A percentile compares a stretch with the other conserved stretches of the same genome.
These are phyloP conservation scores for Fagopyrum homotropicum DNA, from an alignment of 148 eudicot species.

Conservation along the genomic window DNA sequence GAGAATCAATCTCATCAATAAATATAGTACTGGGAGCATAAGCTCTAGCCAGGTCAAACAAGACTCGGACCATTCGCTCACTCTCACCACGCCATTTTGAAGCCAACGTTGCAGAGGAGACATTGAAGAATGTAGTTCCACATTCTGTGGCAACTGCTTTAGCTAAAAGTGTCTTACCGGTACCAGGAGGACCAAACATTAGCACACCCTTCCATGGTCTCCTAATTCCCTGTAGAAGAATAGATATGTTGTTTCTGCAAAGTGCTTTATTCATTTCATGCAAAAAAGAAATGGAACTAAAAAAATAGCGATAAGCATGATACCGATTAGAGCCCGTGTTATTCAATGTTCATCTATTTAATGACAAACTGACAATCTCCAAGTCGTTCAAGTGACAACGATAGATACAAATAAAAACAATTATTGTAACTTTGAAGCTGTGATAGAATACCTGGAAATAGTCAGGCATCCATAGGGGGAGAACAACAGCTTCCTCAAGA, in stretches of 20 bases:
- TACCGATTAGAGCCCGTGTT: slow-evolving; percentile 23
- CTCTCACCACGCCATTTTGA: slow-evolving; percentile 99
- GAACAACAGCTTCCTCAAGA: slow-evolving; percentile 99
- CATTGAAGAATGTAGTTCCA: slow-evolving; percentile 93
- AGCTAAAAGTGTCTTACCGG: slow-evolving; percentile 97
- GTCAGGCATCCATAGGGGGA: slow-evolving; percentile 99
- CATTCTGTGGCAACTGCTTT: slow-evolving; percentile 98
- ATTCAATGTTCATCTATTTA: neutral
- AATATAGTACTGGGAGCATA: slow-evolving; percentile 98
- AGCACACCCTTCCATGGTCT: slow-evolving; percentile 99
- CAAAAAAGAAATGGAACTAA: neutral
- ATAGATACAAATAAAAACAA: neutral
- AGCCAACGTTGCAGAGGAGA: slow-evolving; percentile 93
- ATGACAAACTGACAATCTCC: neutral
- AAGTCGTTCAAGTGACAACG: neutral
- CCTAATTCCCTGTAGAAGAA: slow-evolving; percentile 72
- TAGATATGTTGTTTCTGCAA: neutral
- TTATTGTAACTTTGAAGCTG: neutral
- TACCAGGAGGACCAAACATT: slow-evolving; percentile 99
- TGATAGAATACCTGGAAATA: slow-evolving; percentile 76
- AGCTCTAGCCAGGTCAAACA: slow-evolving; percentile 97
- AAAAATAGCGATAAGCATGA: neutral
- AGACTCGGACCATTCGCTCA: slow-evolving; percentile 91
- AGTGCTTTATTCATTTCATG: neutral
- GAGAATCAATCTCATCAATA: slow-evolving; percentile 98